Percentiles rank a stretch among this genome's conserved stretches.
These are phyloP conservation scores for Boletus bicolor DNA, from an alignment of 768 basidiomycete genomes.

Conservation along the genomic window DNA sequence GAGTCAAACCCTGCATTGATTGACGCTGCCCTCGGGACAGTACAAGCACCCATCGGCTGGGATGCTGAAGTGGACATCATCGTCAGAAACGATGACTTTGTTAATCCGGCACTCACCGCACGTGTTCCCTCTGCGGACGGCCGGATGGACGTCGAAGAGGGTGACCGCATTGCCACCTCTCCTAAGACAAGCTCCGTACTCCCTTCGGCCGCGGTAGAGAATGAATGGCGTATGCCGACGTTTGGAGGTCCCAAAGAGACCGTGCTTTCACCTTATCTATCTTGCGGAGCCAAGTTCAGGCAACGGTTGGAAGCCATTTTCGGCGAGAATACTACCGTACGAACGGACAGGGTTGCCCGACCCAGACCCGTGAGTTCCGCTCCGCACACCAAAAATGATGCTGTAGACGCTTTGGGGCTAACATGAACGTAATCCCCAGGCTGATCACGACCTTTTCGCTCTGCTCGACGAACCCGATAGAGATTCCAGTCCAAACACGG, in stretches of 20 bases:
- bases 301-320: conserved; percentile 19
- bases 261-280: conserved; percentile 13
- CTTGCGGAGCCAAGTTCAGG: conserved; percentile 21
- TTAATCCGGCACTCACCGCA: neutral
- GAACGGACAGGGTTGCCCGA: conserved; percentile 19
- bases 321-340: conserved; percentile 20
- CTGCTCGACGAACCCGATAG: conserved; percentile 6
- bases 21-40: conserved; percentile 26
- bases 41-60: conserved; percentile 21
- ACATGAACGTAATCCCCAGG: conserved; percentile 7
- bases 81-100: neutral
- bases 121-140: neutral
- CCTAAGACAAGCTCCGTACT: neutral
- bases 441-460: conserved; percentile 7
- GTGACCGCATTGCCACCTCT: neutral
- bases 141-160: neutral
- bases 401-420: neutral
- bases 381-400: neutral
- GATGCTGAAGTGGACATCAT: conserved; percentile 9
- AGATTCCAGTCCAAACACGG: neutral
- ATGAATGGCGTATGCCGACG: neutral
- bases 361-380: conserved; percentile 19
- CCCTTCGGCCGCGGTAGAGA: neutral
- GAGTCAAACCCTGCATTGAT: conserved; percentile 15
- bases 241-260: neutral